Base-by-base conservation (phyloP, 768 basidiomycete genomes). In the Lactarius tabidus region DNA sequence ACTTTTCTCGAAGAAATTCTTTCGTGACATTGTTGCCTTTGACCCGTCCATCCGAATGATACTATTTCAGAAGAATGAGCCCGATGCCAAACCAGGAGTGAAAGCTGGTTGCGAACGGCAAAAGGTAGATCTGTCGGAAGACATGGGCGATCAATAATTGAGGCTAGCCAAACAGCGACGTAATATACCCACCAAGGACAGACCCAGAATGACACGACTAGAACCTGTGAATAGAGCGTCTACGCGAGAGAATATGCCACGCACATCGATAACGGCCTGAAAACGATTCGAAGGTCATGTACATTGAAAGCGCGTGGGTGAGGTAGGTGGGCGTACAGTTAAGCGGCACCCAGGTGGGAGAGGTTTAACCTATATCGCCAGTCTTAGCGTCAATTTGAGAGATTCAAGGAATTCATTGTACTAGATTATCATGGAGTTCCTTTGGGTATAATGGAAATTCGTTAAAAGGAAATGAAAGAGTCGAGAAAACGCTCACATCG, bases 301-400 rank as follows among this genome's bases (percentile, higher is more conserved):
- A 53, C 20, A 57, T 53, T 39, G 41, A n/a, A 20, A 39, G 31
- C 14, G 31, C 26, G 45, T 41, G 53, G 35, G 53, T 51, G 18
- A 39, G 51, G 26, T 3, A 45, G 18, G 36, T 14, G 52, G 28
- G 58, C 70, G 51, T 62, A 71, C 70, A 4, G 83, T 84, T 59
- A 84, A 71, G 28, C 83, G 76, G 65, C 83, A 84, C 2, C 83
- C 83, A 6, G 79, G 69, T 8, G 82, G 83, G 9, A 84, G 74
- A 33, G 81, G 77, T 59, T 67, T 69, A 31, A 76, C 65, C 72
- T 73, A 59, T 18, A 58, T n/a, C 23, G 53, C 9, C 26, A 51
- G 48, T 51, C 48, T 23, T 26, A 38, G 39, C 26, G 35, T 55
- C 33, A 64, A 51, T 51, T 60, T 17, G 56, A 23, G 56, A 23